A percentile compares a stretch with the other conserved stretches of the same genome.
phyloP scores from a whole-genome alignment of 352 stramenopile genomes.

The Phytophthora sp. region DNA sequence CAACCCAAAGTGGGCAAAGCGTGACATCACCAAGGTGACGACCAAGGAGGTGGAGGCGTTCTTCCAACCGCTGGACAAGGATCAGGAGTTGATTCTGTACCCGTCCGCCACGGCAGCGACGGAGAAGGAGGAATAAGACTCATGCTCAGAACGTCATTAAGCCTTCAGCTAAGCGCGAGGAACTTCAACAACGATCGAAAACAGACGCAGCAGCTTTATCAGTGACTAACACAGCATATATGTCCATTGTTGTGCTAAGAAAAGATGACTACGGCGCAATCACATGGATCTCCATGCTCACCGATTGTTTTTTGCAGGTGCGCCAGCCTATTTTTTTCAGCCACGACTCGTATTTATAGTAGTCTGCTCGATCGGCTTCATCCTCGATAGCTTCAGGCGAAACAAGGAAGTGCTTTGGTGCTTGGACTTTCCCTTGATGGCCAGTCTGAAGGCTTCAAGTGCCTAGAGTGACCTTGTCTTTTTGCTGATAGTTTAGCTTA shows the following conservation, averaged over 20 bases:
- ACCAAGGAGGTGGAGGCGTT: conserved; percentile 76
- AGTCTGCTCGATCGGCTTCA: conserved; percentile 5
- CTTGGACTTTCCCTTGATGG: conserved; percentile 11
- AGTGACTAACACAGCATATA: conserved; percentile 27
- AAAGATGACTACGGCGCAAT: conserved; percentile 11
- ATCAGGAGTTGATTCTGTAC: conserved; percentile 84
- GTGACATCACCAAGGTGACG: conserved; percentile 63
- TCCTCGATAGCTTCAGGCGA: conserved; percentile 5
- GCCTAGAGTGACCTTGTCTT: neutral
- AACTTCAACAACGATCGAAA: conserved; percentile 36
- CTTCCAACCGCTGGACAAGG: conserved; percentile 79
- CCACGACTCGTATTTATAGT: conserved; percentile 30
- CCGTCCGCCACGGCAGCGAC: conserved; percentile 38
- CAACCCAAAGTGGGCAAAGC: conserved; percentile 90
- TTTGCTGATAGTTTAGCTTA: conserved; percentile 3
- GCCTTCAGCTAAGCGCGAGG: conserved; percentile 22
- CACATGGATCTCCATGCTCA: neutral
- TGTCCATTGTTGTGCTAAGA: conserved; percentile 24
- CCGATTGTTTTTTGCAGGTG: conserved; percentile 17
- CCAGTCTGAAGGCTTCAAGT: conserved; percentile 2
- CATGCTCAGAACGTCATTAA: conserved; percentile 28
- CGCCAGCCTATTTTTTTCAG: conserved; percentile 30
- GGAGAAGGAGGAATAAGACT: conserved; percentile 39
- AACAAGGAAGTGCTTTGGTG: conserved; percentile 9
- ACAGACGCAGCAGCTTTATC: conserved; percentile 26